These are phyloP conservation scores for Luvunga scandens DNA, from an alignment of 345 rosid genomes.

Conservation along the genomic window DNA sequence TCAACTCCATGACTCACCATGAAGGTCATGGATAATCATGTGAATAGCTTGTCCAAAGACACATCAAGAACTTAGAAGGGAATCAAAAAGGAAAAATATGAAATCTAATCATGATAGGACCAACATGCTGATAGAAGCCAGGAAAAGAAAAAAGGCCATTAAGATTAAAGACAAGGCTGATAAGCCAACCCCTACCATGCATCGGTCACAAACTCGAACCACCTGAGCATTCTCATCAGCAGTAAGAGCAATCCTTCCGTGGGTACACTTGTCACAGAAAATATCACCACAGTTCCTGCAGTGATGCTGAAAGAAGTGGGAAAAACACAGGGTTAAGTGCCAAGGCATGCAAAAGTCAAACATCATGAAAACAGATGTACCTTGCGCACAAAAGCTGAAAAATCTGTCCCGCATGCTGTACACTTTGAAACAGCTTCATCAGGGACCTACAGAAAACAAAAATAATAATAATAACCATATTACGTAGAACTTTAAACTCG, in stretches of 20 bases:
- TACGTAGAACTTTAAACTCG: conserved; percentile 3
- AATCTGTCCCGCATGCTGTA: conserved; percentile 80
- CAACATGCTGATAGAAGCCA: not conserved
- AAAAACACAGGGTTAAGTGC: not conserved
- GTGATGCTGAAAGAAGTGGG: conserved; percentile 70
- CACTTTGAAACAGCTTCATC: conserved; percentile 94
- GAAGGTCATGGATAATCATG: not conserved
- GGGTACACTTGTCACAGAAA: conserved; percentile 97
- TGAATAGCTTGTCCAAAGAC: not conserved
- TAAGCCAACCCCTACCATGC: conserved; percentile 60
- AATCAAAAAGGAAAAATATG: too few species aligned
- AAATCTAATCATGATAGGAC: not conserved
- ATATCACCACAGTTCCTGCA: conserved; percentile 99
- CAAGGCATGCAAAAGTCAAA: conserved; percentile 11
- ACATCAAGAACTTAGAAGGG: not conserved
- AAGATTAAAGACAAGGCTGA: not conserved
- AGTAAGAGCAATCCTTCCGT: conserved; percentile 90
- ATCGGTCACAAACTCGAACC: conserved; percentile 95
- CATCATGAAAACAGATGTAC: conserved; percentile 26
- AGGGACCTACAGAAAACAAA: conserved; percentile 54
- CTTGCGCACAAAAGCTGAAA: conserved; percentile 82
- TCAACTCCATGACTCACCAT: not conserved
- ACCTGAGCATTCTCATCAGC: conserved; percentile 92
- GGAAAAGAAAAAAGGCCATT: not conserved
- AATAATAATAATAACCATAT: not conserved